A percentile compares a stretch with the other conserved stretches of the same genome.
phyloP scores from a whole-genome alignment of 352 stramenopile species.

The Phytophthora cactorum region DNA sequence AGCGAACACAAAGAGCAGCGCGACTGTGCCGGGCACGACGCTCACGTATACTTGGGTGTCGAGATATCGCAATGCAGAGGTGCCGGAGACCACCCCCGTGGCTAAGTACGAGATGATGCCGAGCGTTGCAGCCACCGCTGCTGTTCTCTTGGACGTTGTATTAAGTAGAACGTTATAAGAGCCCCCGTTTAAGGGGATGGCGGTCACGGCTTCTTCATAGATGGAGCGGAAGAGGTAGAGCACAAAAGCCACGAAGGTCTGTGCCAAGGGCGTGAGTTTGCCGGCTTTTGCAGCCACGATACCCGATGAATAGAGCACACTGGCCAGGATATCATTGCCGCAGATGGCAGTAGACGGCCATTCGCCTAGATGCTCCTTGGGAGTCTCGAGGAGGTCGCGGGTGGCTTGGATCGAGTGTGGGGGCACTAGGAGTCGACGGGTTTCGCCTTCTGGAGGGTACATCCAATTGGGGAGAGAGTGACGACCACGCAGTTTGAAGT shows the following conservation, averaged over 20 bases:
- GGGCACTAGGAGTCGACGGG: constrained; percentile 34
- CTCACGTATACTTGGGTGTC: constrained; percentile 56
- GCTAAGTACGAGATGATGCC: constrained; percentile 93
- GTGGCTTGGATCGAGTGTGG: constrained; percentile 35
- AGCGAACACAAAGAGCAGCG: constrained; percentile 85
- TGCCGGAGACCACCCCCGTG: constrained; percentile 80
- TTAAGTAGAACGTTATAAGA: constrained; percentile 94
- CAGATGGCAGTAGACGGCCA: constrained; percentile 91
- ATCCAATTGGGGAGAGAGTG: constrained; percentile 44
- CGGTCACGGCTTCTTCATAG: constrained; percentile 92
- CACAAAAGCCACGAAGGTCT: constrained; percentile 78
- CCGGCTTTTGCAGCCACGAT: constrained; percentile 77
- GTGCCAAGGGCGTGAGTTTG: constrained; percentile 86
- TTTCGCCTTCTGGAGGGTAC: constrained; percentile 50
- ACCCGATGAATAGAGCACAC: constrained; percentile 82
- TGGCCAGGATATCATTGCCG: constrained; percentile 93
- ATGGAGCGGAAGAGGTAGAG: constrained; percentile 84
- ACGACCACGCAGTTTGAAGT: constrained; percentile 25
- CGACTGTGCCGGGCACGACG: constrained; percentile 50
- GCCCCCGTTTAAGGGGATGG: constrained; percentile 91
- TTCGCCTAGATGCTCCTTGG: constrained; percentile 59
- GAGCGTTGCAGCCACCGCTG: constrained; percentile 88
- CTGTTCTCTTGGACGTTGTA: constrained; percentile 90
- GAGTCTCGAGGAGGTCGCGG: constrained; percentile 30
- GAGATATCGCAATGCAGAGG: constrained; percentile 67